Evolutionary conservation across 306 rosid genomes (phyloP).

Genomic region (Quercus berberidifolia): DNA sequence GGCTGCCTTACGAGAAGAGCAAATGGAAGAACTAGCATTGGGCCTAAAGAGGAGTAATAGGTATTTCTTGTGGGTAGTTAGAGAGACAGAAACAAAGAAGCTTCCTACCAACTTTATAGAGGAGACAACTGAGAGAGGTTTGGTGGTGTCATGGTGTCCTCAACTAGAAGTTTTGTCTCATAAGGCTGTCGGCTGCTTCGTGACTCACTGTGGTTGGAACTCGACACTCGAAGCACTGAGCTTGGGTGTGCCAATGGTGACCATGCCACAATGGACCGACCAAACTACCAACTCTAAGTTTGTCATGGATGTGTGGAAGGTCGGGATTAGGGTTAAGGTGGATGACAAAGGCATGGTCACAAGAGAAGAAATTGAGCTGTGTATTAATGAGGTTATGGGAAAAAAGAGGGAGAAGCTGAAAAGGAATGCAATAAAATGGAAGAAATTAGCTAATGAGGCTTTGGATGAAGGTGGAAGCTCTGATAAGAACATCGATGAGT

Average conservation of each 20-base stretch:
- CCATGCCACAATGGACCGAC: slow-evolving; percentile 17
- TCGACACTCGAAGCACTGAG: slow-evolving; percentile 14
- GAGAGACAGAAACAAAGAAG: slow-evolving; percentile 5
- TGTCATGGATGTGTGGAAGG: slow-evolving; percentile 15
- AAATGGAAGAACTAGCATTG: slow-evolving; percentile 9
- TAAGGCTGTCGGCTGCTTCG: neutral
- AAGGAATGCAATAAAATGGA: neutral
- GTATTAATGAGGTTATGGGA: slow-evolving; percentile 15
- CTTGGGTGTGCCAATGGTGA: slow-evolving; percentile 15
- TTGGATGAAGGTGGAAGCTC: slow-evolving; percentile 23
- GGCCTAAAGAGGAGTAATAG: neutral
- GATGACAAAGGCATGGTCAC: neutral
- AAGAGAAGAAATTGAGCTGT: slow-evolving; percentile 4
- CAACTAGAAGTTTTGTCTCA: slow-evolving; percentile 16
- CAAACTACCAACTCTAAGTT: slow-evolving; percentile 20
- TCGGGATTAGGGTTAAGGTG: slow-evolving; percentile 8
- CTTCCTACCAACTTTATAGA: slow-evolving; percentile 8
- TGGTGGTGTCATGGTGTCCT: slow-evolving; percentile 19
- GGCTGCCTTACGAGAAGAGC: slow-evolving; percentile 14
- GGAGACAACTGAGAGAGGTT: neutral
- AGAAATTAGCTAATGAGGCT: slow-evolving; percentile 6
- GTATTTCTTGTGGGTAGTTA: slow-evolving; percentile 19
- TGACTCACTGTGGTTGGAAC: slow-evolving; percentile 23
- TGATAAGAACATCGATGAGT: slow-evolving; percentile 10
- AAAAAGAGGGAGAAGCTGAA: slow-evolving; percentile 7